Base-by-base conservation (phyloP, 2,329 filamentous ascomycete species). In the Cladosporium sp. region DNA sequence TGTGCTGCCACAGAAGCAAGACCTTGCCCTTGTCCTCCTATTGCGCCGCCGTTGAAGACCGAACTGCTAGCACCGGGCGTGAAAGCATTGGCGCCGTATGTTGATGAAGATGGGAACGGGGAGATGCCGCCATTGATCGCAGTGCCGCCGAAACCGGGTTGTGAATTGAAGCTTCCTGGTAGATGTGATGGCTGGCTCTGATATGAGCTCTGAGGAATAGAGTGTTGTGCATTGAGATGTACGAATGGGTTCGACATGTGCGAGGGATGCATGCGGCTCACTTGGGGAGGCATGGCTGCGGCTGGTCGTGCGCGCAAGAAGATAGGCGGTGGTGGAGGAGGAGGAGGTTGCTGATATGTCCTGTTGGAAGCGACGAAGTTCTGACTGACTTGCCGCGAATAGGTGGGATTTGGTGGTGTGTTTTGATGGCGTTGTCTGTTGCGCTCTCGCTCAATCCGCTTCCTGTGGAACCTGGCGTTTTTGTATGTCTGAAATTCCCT, bases 1-100 rank as follows among this genome's bases (percentile, higher is more conserved):
- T 92, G 84, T 53, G 89, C 89, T 56, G 88, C 89, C 68, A 95
- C 89, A 68, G 89, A 92, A 27, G 85, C 89, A 45, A 96, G 80
- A 1, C 89, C 89, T 17, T 87, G 86, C 22, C 61, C 64, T 49
- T 61, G 56, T 13, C 36, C 45, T 15, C 45, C 37, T 15, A 64
- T 47, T 32, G 64, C 56, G 27, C 59, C 59, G n/a, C 62, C 60
- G 50, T 64, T 64, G 56, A 64, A 65, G 34, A 42, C 55, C 24
- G 58, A 56, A 22, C 55, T 55, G 18, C 58, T 57, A 8, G 57
- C 56, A n/a, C 59, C 59, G 7, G 62, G 56, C 27, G 59, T 61
- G 51, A 67, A 67, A 3, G 64, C 64, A 20, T 54, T 61, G 27
- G 58, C 60, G 13, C 62, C 63, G 34, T 60, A 60, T 39, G 56